Evolutionary conservation across 2,329 filamentous ascomycete species (phyloP), one percentile per base, ranked within the genome.

Genomic region (Cytospora paraplurivora): DNA sequence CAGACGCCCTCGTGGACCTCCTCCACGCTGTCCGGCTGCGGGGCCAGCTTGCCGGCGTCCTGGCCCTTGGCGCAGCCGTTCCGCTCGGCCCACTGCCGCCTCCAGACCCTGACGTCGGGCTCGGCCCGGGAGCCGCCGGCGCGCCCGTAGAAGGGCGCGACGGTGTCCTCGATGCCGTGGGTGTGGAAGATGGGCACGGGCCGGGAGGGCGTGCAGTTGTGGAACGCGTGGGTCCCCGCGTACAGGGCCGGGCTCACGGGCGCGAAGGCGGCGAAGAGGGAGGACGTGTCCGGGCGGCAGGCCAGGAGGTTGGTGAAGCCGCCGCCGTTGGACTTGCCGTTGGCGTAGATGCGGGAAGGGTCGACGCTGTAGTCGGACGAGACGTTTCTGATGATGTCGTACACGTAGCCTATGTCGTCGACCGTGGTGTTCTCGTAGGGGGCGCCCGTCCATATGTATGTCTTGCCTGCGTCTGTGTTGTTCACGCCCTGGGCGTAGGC

Each of bases 341-440:
- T 68, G 7, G 66, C 67, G 44, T 68, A 69, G 49, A 69, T 63
- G 27, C 67, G 65, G n/a, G 65, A 56, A 6, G 4, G 1, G 64
- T 70, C 64, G 34, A 71, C 51, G 53, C 21, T 68, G 64, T 71
- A 71, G 17, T 66, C 66, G 49, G 61, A 41, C 10, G 68, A 67
- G 35, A 70, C 66, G 37, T 61, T 63, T 13, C 58, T 35, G 52
- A 71, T 67, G 12, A 70, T 68, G 52, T 71, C 69, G 61, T 67
- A 68, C 12, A 71, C 68, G 55, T 71, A 71, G 34, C 66, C 65
- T 37, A 71, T 69, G 59, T 70, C 69, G 51, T 71, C 68, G n/a
- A 68, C 70, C 2, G 68, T 68, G 15, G n/a, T 66, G 49, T 71
- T 69, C 44, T 67, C 69, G 35, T 70, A 71, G 0, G 68, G 69